phyloP scores from a whole-genome alignment of 1,284 basidiomycete species.

The Trichosporon faecale region DNA sequence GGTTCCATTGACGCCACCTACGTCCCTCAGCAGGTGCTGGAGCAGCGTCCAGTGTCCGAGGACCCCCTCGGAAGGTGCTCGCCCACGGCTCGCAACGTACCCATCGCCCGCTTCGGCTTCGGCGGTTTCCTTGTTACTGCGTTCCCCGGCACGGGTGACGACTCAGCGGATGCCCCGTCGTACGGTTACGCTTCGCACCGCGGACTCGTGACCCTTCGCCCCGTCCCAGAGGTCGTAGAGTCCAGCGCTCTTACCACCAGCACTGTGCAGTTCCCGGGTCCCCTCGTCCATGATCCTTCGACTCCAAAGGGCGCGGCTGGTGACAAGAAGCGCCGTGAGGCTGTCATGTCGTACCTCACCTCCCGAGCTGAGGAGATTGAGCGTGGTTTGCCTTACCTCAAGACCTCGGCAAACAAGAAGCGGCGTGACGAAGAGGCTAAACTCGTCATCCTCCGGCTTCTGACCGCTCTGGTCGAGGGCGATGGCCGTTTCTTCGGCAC shows the following conservation, averaged over 20 bases:
- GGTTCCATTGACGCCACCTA: slow-evolving; percentile 69
- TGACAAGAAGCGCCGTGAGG: slow-evolving; percentile 77
- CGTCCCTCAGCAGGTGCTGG: slow-evolving; percentile 46
- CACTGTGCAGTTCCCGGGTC: slow-evolving; percentile 71
- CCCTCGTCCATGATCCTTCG: slow-evolving; percentile 71
- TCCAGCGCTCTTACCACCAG: slow-evolving; percentile 63
- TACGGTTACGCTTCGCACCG: slow-evolving; percentile 57
- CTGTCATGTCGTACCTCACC: slow-evolving; percentile 70
- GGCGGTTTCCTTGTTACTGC: slow-evolving; percentile 81
- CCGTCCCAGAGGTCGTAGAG: slow-evolving; percentile 66
- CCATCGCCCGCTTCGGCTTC: slow-evolving; percentile 82
- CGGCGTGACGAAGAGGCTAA: slow-evolving; percentile 70
- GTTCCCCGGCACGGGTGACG: slow-evolving; percentile 73
- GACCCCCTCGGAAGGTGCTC: slow-evolving; percentile 75
- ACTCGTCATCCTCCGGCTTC: slow-evolving; percentile 67
- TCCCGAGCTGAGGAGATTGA: slow-evolving; percentile 72
- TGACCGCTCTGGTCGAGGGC: slow-evolving; percentile 77
- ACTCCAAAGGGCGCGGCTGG: slow-evolving; percentile 61
- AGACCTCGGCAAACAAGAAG: slow-evolving; percentile 51
- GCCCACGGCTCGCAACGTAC: slow-evolving; percentile 59
- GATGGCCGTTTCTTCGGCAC: slow-evolving; percentile 79
- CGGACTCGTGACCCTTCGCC: slow-evolving; percentile 67
- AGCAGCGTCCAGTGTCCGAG: slow-evolving; percentile 58
- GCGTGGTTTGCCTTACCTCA: slow-evolving; percentile 70
- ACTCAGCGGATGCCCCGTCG: slow-evolving; percentile 60